A percentile compares a stretch with the other conserved stretches of the same genome.
These are phyloP conservation scores for Penicillium ucsense DNA, from an alignment of 495 filamentous ascomycete genomes.

Conservation along the genomic window DNA sequence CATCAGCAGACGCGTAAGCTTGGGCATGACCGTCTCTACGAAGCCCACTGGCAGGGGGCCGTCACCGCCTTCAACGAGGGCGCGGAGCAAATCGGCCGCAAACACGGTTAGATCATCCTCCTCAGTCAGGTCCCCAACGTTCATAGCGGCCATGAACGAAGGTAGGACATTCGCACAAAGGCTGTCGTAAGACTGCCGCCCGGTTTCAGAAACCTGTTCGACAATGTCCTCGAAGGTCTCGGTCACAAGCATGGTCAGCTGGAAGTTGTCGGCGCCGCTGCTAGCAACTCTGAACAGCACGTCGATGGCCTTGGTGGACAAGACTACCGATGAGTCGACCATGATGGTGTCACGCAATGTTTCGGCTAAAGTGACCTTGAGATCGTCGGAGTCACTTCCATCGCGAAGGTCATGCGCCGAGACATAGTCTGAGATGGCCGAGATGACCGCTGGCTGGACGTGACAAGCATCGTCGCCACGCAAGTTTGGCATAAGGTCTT, in stretches of 20 bases:
- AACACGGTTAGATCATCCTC: slow-evolving; percentile 76
- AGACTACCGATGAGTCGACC: slow-evolving; percentile 60
- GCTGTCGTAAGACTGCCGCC: slow-evolving; percentile 60
- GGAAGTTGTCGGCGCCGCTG: slow-evolving; percentile 79
- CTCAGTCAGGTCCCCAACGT: slow-evolving; percentile 73
- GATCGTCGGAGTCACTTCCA: slow-evolving; percentile 74
- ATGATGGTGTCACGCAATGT: slow-evolving; percentile 75
- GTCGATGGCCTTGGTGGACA: slow-evolving; percentile 65
- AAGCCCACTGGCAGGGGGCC: slow-evolving; percentile 82
- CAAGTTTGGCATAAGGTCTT: slow-evolving; percentile 63
- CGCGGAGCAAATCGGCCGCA: slow-evolving; percentile 71
- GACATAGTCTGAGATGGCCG: slow-evolving; percentile 68
- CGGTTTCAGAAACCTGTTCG: slow-evolving; percentile 50
- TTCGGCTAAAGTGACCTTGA: slow-evolving; percentile 83
- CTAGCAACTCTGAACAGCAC: slow-evolving; percentile 82
- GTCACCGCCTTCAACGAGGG: slow-evolving; percentile 70
- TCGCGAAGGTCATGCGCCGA: slow-evolving; percentile 70
- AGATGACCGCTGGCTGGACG: slow-evolving; percentile 64
- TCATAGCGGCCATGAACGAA: slow-evolving; percentile 77
- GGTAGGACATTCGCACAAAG: slow-evolving; percentile 83
- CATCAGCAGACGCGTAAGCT: slow-evolving; percentile 72
- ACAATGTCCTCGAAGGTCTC: slow-evolving; percentile 88
- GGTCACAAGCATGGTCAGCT: slow-evolving; percentile 68
- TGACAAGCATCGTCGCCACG: slow-evolving; percentile 41
- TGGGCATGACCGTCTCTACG: slow-evolving; percentile 74